Evolutionary conservation across 1,284 basidiomycete genomes (phyloP).

Genomic region (Athelia sp.): DNA sequence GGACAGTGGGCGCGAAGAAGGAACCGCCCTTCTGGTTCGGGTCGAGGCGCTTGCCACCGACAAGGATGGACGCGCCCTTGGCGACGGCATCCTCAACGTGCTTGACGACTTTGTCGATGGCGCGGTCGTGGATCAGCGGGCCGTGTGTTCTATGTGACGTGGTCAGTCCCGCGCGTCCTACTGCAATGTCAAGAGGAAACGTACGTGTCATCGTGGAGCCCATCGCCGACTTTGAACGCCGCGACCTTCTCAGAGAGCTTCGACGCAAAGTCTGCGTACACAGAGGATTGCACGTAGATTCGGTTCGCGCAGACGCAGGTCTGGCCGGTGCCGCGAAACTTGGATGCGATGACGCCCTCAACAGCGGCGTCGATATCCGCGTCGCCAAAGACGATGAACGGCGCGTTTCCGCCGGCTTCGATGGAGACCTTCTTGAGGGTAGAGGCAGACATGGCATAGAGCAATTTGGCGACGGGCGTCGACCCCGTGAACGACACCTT

Average conservation of each 20-base stretch:
- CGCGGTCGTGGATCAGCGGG: constrained; percentile 86
- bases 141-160: constrained; percentile 84
- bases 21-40: constrained; percentile 35
- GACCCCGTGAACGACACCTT: constrained; percentile 97
- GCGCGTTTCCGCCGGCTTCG: constrained; percentile 87
- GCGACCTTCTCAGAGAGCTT: constrained; percentile 80
- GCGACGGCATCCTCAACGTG: constrained; percentile 86
- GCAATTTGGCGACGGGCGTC: constrained; percentile 86
- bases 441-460: constrained; percentile 78
- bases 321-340: constrained; percentile 92
- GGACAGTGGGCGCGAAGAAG: constrained; percentile 87
- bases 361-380: constrained; percentile 93
- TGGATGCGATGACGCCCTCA: constrained; percentile 77
- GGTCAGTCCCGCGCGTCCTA: too few relatives aligned
- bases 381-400: constrained; percentile 97
- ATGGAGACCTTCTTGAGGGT: constrained; percentile 94
- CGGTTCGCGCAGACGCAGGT: constrained; percentile 87
- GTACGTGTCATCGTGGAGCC: constrained; percentile 76
- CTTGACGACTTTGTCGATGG: constrained; percentile 80
- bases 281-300: constrained; percentile 80
- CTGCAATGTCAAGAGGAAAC: constrained; percentile 21
- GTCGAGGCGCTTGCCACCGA: constrained; percentile 74
- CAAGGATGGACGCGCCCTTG: constrained; percentile 82
- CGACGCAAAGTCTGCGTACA: constrained; percentile 85
- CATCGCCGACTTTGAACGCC: constrained; percentile 90